Evolutionary conservation across 768 basidiomycete genomes (phyloP).

Genomic region (Amylocystis lapponica): DNA sequence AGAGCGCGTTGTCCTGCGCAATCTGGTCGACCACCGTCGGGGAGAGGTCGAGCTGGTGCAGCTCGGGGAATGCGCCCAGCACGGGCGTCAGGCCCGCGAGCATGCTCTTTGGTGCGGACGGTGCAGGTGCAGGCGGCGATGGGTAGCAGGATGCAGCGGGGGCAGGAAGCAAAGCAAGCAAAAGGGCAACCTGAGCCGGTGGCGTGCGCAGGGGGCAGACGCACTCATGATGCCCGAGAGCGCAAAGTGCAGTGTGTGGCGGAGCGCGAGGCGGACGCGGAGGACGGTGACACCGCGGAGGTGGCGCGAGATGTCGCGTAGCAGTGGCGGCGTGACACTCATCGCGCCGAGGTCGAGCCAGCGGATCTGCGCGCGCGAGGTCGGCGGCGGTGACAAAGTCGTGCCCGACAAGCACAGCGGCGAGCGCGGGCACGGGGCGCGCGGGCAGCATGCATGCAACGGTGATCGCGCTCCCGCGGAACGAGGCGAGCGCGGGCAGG

Average conservation of each 20-base stretch:
- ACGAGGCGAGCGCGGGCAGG: constrained; percentile 44
- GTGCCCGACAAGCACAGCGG: constrained; percentile 54
- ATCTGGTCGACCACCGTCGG: constrained; percentile 53
- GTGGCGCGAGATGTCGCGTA: constrained; percentile 49
- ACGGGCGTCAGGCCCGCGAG: constrained; percentile 56
- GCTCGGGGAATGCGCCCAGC: constrained; percentile 41
- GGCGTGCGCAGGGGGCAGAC: constrained; percentile 50
- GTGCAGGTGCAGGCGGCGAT: constrained; percentile 21
- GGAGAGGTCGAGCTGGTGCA: constrained; percentile 54
- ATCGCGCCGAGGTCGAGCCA: constrained; percentile 55
- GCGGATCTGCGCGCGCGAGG: constrained; percentile 43
- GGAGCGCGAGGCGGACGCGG: constrained; percentile 51
- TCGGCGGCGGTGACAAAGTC: constrained; percentile 51
- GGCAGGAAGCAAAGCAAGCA: neutral
- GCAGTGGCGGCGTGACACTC: constrained; percentile 49
- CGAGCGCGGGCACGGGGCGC: constrained; percentile 49
- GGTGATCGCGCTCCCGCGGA: constrained; percentile 55
- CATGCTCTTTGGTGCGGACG: constrained; percentile 53
- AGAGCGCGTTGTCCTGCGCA: constrained; percentile 53
- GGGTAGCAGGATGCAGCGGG: constrained; percentile 8
- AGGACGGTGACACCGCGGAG: constrained; percentile 46
- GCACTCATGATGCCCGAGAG: constrained; percentile 59
- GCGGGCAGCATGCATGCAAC: constrained; percentile 58
- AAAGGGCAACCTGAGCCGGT: constrained; percentile 25
- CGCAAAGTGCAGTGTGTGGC: constrained; percentile 61